Percentiles rank a stretch among this genome's conserved stretches.
phyloP scores from a whole-genome alignment of 2,329 filamentous ascomycete genomes.

The Stagonosporopsis tanaceti region DNA sequence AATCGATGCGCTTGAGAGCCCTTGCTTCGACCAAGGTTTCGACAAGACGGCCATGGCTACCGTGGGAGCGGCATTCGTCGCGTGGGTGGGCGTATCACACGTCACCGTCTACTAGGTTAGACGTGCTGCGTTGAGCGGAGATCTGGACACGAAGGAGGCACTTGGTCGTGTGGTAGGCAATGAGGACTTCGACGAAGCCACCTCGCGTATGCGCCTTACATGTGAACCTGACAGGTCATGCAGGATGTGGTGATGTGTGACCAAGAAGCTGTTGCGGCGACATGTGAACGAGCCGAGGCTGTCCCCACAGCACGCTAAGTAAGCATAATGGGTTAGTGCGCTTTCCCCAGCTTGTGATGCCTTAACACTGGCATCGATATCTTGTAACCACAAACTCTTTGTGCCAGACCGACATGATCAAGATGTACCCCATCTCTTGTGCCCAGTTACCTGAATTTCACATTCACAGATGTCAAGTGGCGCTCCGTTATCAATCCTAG shows the following conservation, averaged over 20 bases:
- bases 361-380: neutral
- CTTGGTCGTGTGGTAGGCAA: neutral
- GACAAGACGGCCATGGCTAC: slow-evolving; percentile 52
- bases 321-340: neutral
- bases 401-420: neutral
- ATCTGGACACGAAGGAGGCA: neutral
- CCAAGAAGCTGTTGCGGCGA: slow-evolving; percentile 20
- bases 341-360: slow-evolving; percentile 1
- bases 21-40: slow-evolving; percentile 46
- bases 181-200: neutral
- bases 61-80: slow-evolving; percentile 31
- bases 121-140: neutral
- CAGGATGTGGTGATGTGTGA: slow-evolving; percentile 18
- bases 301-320: slow-evolving; percentile 25
- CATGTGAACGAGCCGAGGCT: slow-evolving; percentile 37
- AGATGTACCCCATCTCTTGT: neutral
- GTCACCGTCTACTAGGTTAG: slow-evolving; percentile 7
- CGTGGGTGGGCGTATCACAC: neutral
- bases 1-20: slow-evolving; percentile 43
- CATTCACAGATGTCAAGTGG: too few species aligned
- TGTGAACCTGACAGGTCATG: slow-evolving; percentile 17
- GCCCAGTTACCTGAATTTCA: too few species aligned
- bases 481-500: too few species aligned
- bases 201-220: slow-evolving; percentile 7
- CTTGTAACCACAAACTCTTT: neutral